Evolutionary conservation across 2,329 filamentous ascomycete species (phyloP).

Genomic region (Thielaviopsis musarum): DNA sequence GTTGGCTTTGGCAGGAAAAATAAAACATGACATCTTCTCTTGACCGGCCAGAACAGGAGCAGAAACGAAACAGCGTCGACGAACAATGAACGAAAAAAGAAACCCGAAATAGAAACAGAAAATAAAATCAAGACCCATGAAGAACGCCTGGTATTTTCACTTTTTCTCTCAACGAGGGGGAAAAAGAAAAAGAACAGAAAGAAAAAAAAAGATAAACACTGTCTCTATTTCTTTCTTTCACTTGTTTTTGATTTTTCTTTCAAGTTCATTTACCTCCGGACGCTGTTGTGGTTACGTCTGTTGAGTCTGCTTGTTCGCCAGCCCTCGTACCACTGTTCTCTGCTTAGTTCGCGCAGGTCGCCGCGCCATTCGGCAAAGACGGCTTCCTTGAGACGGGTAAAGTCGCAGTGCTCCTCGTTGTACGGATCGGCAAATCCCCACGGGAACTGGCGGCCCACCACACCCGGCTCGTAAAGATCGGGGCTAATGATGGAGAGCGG

Average conservation of each 20-base stretch:
- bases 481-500: constrained; percentile 90
- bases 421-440: constrained; percentile 97
- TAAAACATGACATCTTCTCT: too few relatives aligned
- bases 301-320: constrained; percentile 67
- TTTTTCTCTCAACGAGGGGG: constrained; percentile 6
- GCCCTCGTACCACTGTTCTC: constrained; percentile 87
- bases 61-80: not conserved
- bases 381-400: constrained; percentile 72
- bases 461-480: constrained; percentile 67
- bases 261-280: constrained; percentile 18
- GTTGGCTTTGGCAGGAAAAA: not conserved
- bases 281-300: constrained; percentile 28
- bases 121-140: constrained; percentile 13
- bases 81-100: not conserved
- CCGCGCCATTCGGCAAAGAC: constrained; percentile 88
- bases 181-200: constrained; percentile 11
- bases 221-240: not conserved
- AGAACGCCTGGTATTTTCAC: constrained; percentile 12
- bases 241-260: not conserved
- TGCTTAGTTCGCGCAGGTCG: constrained; percentile 77
- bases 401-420: constrained; percentile 85
- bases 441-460: constrained; percentile 75
- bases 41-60: not conserved
- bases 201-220: constrained; percentile 10
- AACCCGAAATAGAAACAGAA: constrained; percentile 15